Evolutionary conservation across 148 eudicot genomes (phyloP).

Genomic region (Chenopodium berlandieri): DNA sequence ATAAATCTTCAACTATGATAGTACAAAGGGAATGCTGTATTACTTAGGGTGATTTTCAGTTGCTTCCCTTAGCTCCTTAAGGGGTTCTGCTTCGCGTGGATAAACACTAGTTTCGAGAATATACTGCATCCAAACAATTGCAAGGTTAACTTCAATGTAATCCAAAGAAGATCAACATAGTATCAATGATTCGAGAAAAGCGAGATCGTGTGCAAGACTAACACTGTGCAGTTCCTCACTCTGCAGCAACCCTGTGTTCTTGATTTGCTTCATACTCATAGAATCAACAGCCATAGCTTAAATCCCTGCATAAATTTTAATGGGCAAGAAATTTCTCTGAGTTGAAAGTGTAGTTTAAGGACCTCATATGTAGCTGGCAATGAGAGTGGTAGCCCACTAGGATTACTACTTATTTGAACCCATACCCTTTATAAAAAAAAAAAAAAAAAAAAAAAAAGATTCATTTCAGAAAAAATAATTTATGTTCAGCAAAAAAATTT

Average conservation of each 20-base stretch:
- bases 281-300: background rate
- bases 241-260: slow-evolving; percentile 32
- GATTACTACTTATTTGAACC: no score
- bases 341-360: background rate
- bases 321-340: no score
- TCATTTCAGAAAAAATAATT: no score
- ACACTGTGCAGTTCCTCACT: slow-evolving; percentile 39
- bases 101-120: slow-evolving; percentile 40
- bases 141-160: no score
- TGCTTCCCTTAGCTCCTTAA: slow-evolving; percentile 45
- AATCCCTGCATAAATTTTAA: background rate
- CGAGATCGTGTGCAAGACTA: background rate
- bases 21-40: background rate
- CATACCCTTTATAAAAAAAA: no score
- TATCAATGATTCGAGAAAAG: background rate
- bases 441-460: no score
- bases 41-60: slow-evolving; percentile 44
- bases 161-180: background rate
- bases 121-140: slow-evolving; percentile 28
- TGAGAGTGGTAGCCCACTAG: no score
- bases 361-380: no score
- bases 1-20: no score
- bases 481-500: no score
- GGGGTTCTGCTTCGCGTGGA: slow-evolving; percentile 39
- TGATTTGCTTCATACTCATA: background rate